Conservation (phyloP, 768 basidiomycete genomes). For the Guyanaporus albipodus region DNA sequence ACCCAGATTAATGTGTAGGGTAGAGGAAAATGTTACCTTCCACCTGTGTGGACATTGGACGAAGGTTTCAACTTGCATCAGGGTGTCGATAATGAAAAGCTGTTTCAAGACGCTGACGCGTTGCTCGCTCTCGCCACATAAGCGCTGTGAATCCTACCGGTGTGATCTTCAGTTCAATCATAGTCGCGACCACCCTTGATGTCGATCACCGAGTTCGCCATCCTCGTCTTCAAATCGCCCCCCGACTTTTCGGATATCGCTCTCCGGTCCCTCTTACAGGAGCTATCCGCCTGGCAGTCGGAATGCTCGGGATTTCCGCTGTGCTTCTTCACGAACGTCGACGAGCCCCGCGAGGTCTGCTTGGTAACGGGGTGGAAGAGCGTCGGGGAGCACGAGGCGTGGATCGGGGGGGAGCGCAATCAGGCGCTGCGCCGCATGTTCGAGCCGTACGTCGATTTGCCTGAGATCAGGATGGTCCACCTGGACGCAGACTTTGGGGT, state of each 20-base stretch:
- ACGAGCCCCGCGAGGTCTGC: constrained; percentile 27
- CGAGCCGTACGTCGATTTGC: constrained; percentile 29
- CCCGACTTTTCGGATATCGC: constrained; percentile 27
- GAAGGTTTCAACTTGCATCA: too few species aligned
- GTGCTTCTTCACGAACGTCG: constrained; percentile 33
- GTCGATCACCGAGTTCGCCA: constrained; percentile 44
- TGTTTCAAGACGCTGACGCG: constrained; percentile 4
- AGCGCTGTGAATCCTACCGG: not conserved
- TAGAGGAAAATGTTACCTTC: not conserved
- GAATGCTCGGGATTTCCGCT: constrained; percentile 40
- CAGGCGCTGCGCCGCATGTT: constrained; percentile 34
- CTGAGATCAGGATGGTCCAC: constrained; percentile 34
- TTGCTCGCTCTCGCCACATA: not conserved
- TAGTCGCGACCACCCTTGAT: constrained; percentile 23
- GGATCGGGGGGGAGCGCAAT: constrained; percentile 40
- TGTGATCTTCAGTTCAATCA: not conserved
- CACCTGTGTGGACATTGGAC: not conserved
- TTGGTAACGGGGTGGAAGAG: constrained; percentile 45
- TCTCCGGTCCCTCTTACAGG: constrained; percentile 30
- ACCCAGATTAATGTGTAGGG: constrained; percentile 10
- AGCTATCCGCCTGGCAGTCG: constrained; percentile 34
- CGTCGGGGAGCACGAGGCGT: constrained; percentile 38
- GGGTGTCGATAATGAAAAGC: not conserved
- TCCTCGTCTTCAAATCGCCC: constrained; percentile 33
- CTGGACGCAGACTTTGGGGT: constrained; percentile 36